Percentiles rank a stretch among this genome's conserved stretches.
Evolutionary conservation across 139 green algal species (phyloP).

Genomic region (Volvox africanus): DNA sequence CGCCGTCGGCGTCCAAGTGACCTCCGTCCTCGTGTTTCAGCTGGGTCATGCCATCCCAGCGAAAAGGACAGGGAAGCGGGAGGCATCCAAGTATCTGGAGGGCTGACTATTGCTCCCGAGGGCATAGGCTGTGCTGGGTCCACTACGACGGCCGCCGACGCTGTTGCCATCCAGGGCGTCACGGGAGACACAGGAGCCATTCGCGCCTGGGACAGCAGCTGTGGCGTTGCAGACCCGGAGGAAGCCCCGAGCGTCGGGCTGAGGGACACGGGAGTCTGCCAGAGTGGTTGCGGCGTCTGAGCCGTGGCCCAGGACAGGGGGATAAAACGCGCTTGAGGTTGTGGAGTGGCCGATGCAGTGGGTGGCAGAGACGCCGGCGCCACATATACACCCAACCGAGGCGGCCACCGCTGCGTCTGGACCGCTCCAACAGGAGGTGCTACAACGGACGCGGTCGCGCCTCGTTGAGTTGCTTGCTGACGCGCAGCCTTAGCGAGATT

Average conservation of each 20-base stretch:
- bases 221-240: background rate
- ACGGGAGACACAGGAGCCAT: background rate
- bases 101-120: background rate
- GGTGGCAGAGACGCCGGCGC: background rate
- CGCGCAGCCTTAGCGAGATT: background rate
- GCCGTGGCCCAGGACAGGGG: too few species aligned
- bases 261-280: too few species aligned
- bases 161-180: background rate
- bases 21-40: background rate
- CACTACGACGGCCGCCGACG: background rate
- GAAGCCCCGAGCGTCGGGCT: background rate
- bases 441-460: background rate
- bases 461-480: background rate
- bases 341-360: background rate
- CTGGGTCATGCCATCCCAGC: conserved; percentile 17
- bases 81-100: background rate
- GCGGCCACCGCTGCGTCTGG: background rate
- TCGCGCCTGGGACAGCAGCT: background rate
- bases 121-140: background rate
- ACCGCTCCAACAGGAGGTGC: too few species aligned
- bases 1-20: background rate
- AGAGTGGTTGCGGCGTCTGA: too few species aligned
- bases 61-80: background rate
- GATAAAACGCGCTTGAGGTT: background rate
- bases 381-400: background rate